A percentile compares a stretch with the other conserved stretches of the same genome.
These are phyloP conservation scores for Suillus occidentalis DNA, from an alignment of 768 basidiomycete genomes.

Conservation along the genomic window DNA sequence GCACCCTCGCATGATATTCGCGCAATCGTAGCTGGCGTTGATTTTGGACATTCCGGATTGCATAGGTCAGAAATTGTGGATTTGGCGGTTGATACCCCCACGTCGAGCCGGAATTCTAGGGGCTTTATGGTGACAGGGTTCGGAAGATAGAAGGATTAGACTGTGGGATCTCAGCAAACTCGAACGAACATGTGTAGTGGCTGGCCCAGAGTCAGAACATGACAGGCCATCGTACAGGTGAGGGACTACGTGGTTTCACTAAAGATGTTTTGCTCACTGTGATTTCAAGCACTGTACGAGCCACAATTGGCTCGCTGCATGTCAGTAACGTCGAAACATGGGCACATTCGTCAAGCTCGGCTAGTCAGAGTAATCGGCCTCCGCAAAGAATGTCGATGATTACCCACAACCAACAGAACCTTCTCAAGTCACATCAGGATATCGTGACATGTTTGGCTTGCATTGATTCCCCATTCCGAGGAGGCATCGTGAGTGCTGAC, in stretches of 20 bases:
- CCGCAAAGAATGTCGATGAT: constrained; percentile 77
- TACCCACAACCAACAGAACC: constrained; percentile 78
- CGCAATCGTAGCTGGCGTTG: constrained; percentile 66
- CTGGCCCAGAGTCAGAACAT: constrained; percentile 71
- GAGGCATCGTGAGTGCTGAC: constrained; percentile 91
- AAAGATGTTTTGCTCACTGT: constrained; percentile 1
- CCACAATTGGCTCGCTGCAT: constrained; percentile 39
- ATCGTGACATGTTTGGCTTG: constrained; percentile 82
- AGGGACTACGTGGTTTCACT: constrained; percentile 6
- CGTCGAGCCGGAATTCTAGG: constrained; percentile 41
- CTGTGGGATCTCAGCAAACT: constrained; percentile 83
- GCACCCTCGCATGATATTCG: constrained; percentile 67
- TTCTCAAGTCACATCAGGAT: constrained; percentile 88
- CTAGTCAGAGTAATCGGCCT: constrained; percentile 61
- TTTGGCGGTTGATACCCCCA: constrained; percentile 38
- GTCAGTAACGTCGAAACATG: constrained; percentile 67
- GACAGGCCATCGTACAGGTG: constrained; percentile 82
- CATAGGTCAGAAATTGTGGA: constrained; percentile 54
- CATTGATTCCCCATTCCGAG: constrained; percentile 91
- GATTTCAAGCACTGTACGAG: constrained; percentile 30
- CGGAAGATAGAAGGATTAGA: constrained; percentile 84
- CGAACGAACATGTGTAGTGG: constrained; percentile 76
- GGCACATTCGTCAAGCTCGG: constrained; percentile 41
- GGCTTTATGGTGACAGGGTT: constrained; percentile 89
- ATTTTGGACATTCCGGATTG: constrained; percentile 66